Base-by-base conservation (phyloP, 768 basidiomycete species). In the Grammothele lineata region DNA sequence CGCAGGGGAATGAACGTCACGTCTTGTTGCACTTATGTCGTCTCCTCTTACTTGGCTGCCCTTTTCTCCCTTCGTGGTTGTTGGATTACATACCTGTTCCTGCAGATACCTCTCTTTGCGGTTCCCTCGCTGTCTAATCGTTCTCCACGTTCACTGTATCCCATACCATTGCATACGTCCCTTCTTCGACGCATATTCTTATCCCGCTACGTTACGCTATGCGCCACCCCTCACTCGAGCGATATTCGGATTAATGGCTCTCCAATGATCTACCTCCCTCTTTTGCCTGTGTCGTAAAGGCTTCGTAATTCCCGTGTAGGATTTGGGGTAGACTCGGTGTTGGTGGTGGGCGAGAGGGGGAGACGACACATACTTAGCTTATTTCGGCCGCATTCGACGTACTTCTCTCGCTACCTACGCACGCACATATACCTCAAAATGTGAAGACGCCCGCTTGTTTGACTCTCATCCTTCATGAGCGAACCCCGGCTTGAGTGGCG, bases 51-150 rank as follows among this genome's bases (percentile, higher is more conserved):
- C 27, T 30, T 30, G 35, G 35, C 48, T 19, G 15, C 33, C 7
- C 48, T 18, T 45, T 41, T 54, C 41, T 46, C 40, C 40, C 45
- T 54, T 58, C 53, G 33, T 53, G 50, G 51, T 53, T 62, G 62
- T 63, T 63, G 62, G 58, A 63, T 63, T 63, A 63, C 57, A 61
- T 63, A 63, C 58, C 57, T 37, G 41, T 43, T 40, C 44, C 38
- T 44, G 48, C 57, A 52, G 48, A 54, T 57, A 54, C 53, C 53
- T 57, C 45, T 47, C 27, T 18, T 12, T 25, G 22, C 33, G 27
- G 27, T 37, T 23, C 46, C 22, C 18, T 43, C 45, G 45, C 40
- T 57, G 32, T 48, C 42, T 36, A 40, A 27, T 51, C 35, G 26
- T 50, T 46, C 42, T 27, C 40, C 18, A 9, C 45, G 8, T 53